Percentiles rank a stretch among this genome's conserved stretches.
phyloP scores from a whole-genome alignment of 495 filamentous ascomycete species.

The Stereocaulon alpinum region DNA sequence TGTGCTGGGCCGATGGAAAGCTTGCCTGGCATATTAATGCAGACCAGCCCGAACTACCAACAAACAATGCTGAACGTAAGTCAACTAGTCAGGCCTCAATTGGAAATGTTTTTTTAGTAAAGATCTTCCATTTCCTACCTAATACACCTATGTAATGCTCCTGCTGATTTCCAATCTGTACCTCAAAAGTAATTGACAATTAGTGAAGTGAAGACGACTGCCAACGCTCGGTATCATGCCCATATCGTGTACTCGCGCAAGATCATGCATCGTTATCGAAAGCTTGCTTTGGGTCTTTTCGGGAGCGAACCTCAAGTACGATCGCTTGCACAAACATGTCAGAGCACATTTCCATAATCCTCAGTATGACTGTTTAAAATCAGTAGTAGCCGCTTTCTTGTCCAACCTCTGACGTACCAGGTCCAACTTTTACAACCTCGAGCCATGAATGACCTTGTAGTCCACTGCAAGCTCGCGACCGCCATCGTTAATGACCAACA shows the following conservation, averaged over 20 bases:
- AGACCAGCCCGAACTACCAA: background rate
- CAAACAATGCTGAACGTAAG: too few species aligned
- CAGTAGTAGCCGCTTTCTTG: background rate
- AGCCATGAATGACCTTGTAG: constrained; percentile 93
- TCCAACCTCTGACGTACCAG: background rate
- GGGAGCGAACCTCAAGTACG: background rate
- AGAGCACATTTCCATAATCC: background rate
- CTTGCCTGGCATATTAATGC: background rate
- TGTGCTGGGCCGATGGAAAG: background rate
- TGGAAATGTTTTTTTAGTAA: background rate
- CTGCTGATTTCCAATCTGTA: constrained; percentile 8
- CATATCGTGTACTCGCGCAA: background rate
- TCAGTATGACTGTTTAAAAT: background rate
- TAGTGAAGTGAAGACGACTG: background rate
- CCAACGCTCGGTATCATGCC: background rate
- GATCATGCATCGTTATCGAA: background rate
- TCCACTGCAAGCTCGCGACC: constrained; percentile 93
- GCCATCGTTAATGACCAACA: constrained; percentile 90
- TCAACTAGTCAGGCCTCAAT: background rate
- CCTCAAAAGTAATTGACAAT: background rate
- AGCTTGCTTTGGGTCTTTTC: background rate
- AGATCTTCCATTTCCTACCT: background rate
- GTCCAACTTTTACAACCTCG: constrained; percentile 42
- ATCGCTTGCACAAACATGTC: background rate
- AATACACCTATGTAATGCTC: constrained; percentile 13